Base-by-base conservation (phyloP, 2,329 filamentous ascomycete genomes). In the Fusarium torreyae region DNA sequence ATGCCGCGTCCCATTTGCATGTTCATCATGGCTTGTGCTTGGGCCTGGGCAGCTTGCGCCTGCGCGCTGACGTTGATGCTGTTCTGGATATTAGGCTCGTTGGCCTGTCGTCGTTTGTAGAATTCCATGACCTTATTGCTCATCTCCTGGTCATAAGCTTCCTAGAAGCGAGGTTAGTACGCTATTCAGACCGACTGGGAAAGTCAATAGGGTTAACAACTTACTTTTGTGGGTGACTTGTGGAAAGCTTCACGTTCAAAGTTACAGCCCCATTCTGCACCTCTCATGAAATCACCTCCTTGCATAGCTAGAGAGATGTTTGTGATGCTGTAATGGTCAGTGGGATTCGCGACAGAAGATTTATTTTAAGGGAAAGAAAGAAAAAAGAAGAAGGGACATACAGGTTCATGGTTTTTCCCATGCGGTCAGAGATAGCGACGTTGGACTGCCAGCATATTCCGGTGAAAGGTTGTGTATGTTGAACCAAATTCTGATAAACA, bases 1-100 rank as follows among this genome's bases (percentile, higher is more conserved):
- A 86, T 83, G 14, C 82, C 82, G 36, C 87, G 82, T 39, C 82
- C 81, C 80, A 88, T 84, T 66, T 86, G 84, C 80, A 87, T 83
- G 60, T 82, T 86, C 81, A 88, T 83, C 80, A 88, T 81, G 55
- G 79, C 77, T 63, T 84, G 82, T 6, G 79, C 78, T 63, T 82
- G 77, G 1, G 78, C 78, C 38, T 82, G 80, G 18, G 78, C 77
- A 56, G 60, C 60, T 39, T 65, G 62, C 1, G 80, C 80, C 56
- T 81, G 79, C 11, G 75, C 82, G 73, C 77, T 83, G 54, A 76
- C 83, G 70, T 81, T 87, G 58, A 88, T 74, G n/a, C 80, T 81
- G 57, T 83, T 85, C 51, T 86, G 85, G 4, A 88, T 75, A 13
- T 75, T 82, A 1, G 82, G 81, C 44, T 84, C 84, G 68, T 86